phyloP scores from a whole-genome alignment of 129 eudicot species.

The Centella asiatica region DNA sequence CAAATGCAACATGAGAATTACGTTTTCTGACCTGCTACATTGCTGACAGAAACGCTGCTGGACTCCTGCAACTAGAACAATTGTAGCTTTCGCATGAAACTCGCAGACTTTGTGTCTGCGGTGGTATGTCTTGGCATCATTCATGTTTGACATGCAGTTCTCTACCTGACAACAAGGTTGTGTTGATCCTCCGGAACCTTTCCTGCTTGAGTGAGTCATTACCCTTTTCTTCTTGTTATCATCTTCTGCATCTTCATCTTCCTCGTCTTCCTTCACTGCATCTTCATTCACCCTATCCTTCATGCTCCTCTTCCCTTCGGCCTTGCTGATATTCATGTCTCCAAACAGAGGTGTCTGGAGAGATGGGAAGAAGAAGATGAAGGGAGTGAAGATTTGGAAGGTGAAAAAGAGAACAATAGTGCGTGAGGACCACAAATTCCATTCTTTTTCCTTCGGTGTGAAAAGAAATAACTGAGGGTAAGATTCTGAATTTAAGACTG shows the following conservation, averaged over 20 bases:
- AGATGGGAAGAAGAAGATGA: constrained; percentile 11
- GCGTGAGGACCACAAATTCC: constrained; percentile 61
- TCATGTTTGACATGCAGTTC: constrained; percentile 53
- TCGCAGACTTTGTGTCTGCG: constrained; percentile 87
- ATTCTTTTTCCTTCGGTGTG: constrained; percentile 20
- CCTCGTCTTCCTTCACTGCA: constrained; percentile 37
- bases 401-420: constrained; percentile 17
- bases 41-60: constrained; percentile 91
- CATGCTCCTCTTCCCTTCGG: constrained; percentile 41
- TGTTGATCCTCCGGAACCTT: constrained; percentile 37
- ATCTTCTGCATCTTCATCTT: constrained; percentile 53
- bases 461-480: constrained; percentile 25
- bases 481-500: constrained; percentile 17
- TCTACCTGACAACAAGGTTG: constrained; percentile 67
- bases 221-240: constrained; percentile 36
- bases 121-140: constrained; percentile 57
- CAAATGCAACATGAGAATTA: neutral
- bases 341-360: constrained; percentile 9
- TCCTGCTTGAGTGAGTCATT: constrained; percentile 27
- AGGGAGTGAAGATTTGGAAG: constrained; percentile 21
- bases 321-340: constrained; percentile 37
- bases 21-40: constrained; percentile 73
- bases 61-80: constrained; percentile 44
- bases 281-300: constrained; percentile 32
- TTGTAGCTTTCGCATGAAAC: constrained; percentile 67